Evolutionary conservation across 768 basidiomycete genomes (phyloP), one percentile per base, ranked within the genome.

Genomic region (Psilocybe sp.): DNA sequence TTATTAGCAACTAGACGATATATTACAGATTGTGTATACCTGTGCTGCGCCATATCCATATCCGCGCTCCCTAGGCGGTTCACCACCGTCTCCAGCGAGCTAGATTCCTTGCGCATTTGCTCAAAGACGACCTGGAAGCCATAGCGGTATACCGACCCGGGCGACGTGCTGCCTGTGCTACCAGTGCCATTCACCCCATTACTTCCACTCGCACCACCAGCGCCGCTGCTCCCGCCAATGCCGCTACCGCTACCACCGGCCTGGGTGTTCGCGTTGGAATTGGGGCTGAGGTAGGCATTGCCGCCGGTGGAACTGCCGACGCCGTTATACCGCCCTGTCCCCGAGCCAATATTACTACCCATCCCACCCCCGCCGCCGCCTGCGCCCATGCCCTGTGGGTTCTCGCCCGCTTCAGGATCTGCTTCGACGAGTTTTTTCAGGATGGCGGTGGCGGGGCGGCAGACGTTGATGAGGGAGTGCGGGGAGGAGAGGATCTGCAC

Each of bases 351-450:
- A 28, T 28, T 28, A 28, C 23, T 28, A 7, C 23, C 23, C 23
- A 7, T 4, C 7, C 23, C 23, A 3, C 23, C 23, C 4, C 23
- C 23, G 23, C 23, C 23, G 23, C 23, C 23, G 23, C 23, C 23
- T 28, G 23, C 23, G 23, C 23, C 23, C 23, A 28, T 7, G 7
- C 23, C 23, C 23, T 28, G 23, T 7, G 23, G 23, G 23, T 28
- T 28, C 23, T 28, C 23, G 80, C 52, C 72, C 84, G 57, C 76
- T 69, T 14, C 23, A 4, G 91, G 87, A 59, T 91, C 89, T 8
- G 91, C 91, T 64, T 93, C 91, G 12, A 93, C 92, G 16, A 96
- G 80, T 55, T 87, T 87, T 69, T 92, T 91, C 54, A 95, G 76
- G 48, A 96, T 94, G 32, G 89, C 84, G 38, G 90, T 93, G 1